Evolutionary conservation across 345 rosid species (phyloP).

Genomic region (Brassica carinata): DNA sequence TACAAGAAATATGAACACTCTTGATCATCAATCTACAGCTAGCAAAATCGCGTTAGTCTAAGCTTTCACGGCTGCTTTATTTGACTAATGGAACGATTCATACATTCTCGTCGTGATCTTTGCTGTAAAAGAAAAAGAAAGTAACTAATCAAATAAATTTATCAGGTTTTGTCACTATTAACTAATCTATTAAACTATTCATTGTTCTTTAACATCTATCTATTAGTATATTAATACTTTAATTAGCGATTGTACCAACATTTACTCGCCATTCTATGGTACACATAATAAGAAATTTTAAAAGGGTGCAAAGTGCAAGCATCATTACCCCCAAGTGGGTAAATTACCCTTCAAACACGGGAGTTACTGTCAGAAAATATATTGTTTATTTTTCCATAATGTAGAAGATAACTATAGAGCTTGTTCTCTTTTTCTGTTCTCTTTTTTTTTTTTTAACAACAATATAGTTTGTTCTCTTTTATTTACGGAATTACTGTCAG

Average conservation of each 20-base stretch:
- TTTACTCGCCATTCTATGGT: constrained; percentile 32
- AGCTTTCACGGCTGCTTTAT: constrained; percentile 40
- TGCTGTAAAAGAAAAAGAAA: constrained; percentile 42
- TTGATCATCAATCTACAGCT: constrained; percentile 28
- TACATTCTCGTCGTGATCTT: constrained; percentile 32
- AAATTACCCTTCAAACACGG: constrained; percentile 38
- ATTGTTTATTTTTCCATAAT: constrained; percentile 5
- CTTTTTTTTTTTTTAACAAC: too few species aligned
- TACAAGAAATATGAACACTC: background rate
- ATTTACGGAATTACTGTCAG: too few species aligned
- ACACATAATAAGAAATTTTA: constrained; percentile 36
- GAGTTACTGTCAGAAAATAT: constrained; percentile 38
- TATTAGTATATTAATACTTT: constrained; percentile 9
- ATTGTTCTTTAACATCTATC: constrained; percentile 13
- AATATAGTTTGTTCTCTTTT: too few species aligned
- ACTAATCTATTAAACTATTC: constrained; percentile 27
- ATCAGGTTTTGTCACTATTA: constrained; percentile 32
- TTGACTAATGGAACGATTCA: constrained; percentile 34
- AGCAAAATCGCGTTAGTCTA: constrained; percentile 33
- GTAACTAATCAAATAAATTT: background rate
- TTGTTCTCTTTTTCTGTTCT: too few species aligned
- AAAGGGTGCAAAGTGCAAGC: constrained; percentile 36
- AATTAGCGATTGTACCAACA: constrained; percentile 18
- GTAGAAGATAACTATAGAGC: background rate
- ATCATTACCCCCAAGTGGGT: constrained; percentile 41